A percentile compares a stretch with the other conserved stretches of the same genome.
Conservation (phyloP, 148 eudicot genomes). For the Oxyria digyna region DNA sequence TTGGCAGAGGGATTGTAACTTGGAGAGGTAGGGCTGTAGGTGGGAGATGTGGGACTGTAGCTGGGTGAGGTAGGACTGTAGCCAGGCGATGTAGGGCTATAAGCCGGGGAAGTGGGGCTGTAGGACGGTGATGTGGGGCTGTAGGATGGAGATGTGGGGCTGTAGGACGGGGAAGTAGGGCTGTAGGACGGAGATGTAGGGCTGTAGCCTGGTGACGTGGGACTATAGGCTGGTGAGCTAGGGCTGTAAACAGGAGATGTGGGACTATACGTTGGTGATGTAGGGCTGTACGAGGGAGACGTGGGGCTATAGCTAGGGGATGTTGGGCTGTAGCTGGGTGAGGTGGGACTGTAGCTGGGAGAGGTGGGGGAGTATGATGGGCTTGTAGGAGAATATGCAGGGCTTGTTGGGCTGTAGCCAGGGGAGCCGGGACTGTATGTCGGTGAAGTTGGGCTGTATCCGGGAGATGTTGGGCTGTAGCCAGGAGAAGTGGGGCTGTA, state of each 20-base stretch:
- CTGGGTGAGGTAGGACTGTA: conserved; percentile 39
- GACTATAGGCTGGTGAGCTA: conserved; percentile 29
- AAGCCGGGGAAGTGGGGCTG: conserved; percentile 38
- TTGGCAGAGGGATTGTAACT: conserved; percentile 41
- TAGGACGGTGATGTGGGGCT: conserved; percentile 33
- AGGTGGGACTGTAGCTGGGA: conserved; percentile 22
- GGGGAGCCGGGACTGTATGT: conserved; percentile 30
- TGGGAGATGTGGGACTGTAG: conserved; percentile 33
- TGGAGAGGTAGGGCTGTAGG: conserved; percentile 34
- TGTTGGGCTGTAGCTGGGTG: conserved; percentile 33
- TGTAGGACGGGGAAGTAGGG: conserved; percentile 34
- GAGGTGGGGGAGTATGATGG: conserved; percentile 28
- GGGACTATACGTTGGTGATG: conserved; percentile 33
- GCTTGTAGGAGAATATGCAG: conserved; percentile 26
- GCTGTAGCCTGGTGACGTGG: conserved; percentile 39
- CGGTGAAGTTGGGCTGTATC: conserved; percentile 35
- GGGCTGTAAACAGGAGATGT: conserved; percentile 36
- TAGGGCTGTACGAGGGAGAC: conserved; percentile 38
- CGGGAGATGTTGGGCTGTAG: conserved; percentile 27
- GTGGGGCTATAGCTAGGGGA: conserved; percentile 39
- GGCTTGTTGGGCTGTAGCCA: conserved; percentile 23
- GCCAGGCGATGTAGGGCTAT: conserved; percentile 36
- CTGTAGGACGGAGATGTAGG: conserved; percentile 41
- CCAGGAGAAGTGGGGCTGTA: conserved; percentile 27
- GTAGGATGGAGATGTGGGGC: conserved; percentile 41